A percentile compares a stretch with the other conserved stretches of the same genome.
Conservation (phyloP, 2,329 filamentous ascomycete species). For the Fusarium sp. region DNA sequence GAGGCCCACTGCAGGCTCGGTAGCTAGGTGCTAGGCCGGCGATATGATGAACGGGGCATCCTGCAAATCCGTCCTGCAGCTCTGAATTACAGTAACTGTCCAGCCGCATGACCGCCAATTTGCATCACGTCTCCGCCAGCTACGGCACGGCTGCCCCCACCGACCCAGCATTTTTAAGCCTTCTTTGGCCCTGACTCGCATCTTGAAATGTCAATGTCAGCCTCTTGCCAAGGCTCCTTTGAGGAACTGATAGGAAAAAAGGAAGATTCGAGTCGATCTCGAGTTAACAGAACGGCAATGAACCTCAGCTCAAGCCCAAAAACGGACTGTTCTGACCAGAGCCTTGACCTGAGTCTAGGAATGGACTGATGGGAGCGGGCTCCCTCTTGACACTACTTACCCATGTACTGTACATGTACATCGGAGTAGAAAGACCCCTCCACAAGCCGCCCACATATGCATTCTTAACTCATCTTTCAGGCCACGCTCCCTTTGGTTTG, state of each 20-base stretch:
- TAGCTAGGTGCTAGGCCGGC: conserved; percentile 41
- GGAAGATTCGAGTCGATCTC: background rate
- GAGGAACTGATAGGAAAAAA: background rate
- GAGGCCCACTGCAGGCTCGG: conserved; percentile 42
- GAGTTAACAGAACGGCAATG: background rate
- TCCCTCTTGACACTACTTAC: conserved; percentile 23
- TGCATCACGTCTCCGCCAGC: conserved; percentile 19
- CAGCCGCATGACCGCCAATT: conserved; percentile 35
- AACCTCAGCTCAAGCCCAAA: background rate
- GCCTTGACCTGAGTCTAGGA: conserved; percentile 24
- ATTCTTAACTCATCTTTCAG: conserved; percentile 38
- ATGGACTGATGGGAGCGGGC: conserved; percentile 27
- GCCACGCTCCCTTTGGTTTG: conserved; percentile 18
- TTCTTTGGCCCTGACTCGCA: conserved; percentile 21
- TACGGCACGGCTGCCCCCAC: conserved; percentile 13
- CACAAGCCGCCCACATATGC: conserved; percentile 25
- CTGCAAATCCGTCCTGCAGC: conserved; percentile 36
- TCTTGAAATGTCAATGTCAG: background rate
- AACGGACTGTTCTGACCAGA: conserved; percentile 3
- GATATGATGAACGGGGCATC: conserved; percentile 38
- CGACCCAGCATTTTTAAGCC: conserved; percentile 11
- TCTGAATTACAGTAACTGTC: conserved; percentile 16
- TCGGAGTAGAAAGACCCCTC: conserved; percentile 26
- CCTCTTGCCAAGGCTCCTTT: background rate
- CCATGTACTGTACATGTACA: conserved; percentile 10